phyloP scores from a whole-genome alignment of 805 yeast genomes.

The Yarrowia deformans region DNA sequence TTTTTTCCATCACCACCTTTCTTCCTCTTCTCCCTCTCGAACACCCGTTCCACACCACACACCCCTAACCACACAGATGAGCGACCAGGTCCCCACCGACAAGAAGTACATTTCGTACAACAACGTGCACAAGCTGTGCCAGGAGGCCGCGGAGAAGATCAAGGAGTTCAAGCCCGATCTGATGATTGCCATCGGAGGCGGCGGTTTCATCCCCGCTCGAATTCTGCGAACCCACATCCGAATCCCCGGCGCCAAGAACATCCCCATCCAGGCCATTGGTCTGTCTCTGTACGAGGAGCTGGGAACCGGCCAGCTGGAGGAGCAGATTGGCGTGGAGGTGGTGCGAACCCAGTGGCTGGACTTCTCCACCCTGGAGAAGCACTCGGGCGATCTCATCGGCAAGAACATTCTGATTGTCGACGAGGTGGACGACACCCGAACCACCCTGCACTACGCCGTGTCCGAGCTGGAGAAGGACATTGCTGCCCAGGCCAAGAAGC shows the following conservation, averaged over 20 bases:
- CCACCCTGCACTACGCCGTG: conserved; percentile 85
- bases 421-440: conserved; percentile 92
- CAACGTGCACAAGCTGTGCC: conserved; percentile 82
- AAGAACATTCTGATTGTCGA: conserved; percentile 83
- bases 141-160: conserved; percentile 64
- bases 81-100: conserved; percentile 45
- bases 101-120: conserved; percentile 73
- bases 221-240: conserved; percentile 92
- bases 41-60: conserved; percentile 19
- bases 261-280: conserved; percentile 93
- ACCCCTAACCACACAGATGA: conserved; percentile 9
- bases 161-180: conserved; percentile 79
- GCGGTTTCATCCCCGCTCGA: conserved; percentile 98
- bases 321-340: conserved; percentile 77
- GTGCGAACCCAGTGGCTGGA: conserved; percentile 91
- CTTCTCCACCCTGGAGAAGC: conserved; percentile 71
- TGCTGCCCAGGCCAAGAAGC: conserved; percentile 62
- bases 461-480: conserved; percentile 76
- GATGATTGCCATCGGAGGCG: conserved; percentile 94
- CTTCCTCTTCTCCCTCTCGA: conserved; percentile 24
- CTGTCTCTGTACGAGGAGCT: conserved; percentile 89
- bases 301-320: conserved; percentile 58
- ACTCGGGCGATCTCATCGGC: conserved; percentile 78
- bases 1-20: neutral
- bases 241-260: conserved; percentile 84